Evolutionary conservation across 495 filamentous ascomycete species (phyloP).

Genomic region (Podospora pseudoanserina): DNA sequence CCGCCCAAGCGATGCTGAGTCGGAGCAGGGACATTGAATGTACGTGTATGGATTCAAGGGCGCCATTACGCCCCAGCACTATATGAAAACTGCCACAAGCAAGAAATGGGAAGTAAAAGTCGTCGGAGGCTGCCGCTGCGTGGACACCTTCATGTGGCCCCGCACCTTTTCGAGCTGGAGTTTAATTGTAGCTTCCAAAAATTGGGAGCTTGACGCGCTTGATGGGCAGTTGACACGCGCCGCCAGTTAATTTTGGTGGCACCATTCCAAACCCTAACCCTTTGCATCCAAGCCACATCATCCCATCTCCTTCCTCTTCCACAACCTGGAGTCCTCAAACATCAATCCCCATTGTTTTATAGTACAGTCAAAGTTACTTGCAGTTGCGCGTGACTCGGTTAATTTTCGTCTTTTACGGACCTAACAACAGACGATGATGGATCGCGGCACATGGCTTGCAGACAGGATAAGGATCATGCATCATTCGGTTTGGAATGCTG

Average conservation of each 20-base stretch:
- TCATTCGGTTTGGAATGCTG: neutral
- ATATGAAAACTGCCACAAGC: neutral
- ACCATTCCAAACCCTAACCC: no score
- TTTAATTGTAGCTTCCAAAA: no score
- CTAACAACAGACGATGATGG: neutral
- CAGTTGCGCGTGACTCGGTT: neutral
- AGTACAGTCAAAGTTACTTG: neutral
- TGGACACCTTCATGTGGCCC: neutral
- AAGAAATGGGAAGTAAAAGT: neutral
- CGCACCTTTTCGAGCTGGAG: no score
- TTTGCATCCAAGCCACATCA: no score
- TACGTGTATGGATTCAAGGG: conserved; percentile 81
- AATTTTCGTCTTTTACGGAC: neutral
- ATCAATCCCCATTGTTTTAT: neutral
- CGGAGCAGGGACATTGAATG: conserved; percentile 87
- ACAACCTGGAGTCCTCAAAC: no score
- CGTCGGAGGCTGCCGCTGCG: neutral
- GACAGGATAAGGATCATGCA: neutral
- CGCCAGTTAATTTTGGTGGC: no score
- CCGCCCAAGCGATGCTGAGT: conserved; percentile 47
- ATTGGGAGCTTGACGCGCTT: no score
- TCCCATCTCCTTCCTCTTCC: no score
- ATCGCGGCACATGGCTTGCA: neutral
- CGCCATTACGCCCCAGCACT: conserved; percentile 51
- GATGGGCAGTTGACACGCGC: no score